phyloP scores from a whole-genome alignment of 768 basidiomycete species.

The Tulasnella sp. region DNA sequence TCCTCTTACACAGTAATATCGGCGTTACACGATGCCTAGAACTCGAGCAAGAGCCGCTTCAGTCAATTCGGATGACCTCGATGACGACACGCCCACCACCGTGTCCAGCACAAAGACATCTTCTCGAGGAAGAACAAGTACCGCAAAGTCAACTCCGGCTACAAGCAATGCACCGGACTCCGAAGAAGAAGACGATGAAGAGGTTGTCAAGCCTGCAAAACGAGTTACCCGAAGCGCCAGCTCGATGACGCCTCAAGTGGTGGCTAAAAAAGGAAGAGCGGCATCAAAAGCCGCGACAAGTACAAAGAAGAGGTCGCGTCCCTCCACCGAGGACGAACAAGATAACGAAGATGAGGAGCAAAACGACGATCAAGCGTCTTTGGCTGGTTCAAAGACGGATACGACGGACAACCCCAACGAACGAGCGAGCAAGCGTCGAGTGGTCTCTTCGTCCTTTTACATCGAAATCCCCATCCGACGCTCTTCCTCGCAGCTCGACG shows the following conservation, averaged over 20 bases:
- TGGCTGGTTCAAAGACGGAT: neutral
- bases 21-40: neutral
- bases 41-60: constrained; percentile 5
- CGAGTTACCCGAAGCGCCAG: neutral
- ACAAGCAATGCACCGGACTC: neutral
- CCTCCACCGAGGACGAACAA: neutral
- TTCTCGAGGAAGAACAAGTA: neutral
- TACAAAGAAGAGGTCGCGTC: neutral
- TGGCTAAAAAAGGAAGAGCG: neutral
- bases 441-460: neutral
- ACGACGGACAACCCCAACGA: neutral
- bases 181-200: neutral
- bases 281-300: neutral
- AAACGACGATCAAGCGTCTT: neutral
- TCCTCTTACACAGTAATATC: neutral
- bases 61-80: constrained; percentile 5
- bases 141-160: neutral
- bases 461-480: neutral
- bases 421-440: neutral
- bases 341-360: neutral
- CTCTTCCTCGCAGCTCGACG: neutral
- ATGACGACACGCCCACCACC: neutral
- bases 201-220: neutral
- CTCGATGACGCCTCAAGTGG: neutral
- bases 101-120: neutral